Evolutionary conservation across 495 filamentous ascomycete genomes (phyloP).

Genomic region (Penicillium cinerascens): DNA sequence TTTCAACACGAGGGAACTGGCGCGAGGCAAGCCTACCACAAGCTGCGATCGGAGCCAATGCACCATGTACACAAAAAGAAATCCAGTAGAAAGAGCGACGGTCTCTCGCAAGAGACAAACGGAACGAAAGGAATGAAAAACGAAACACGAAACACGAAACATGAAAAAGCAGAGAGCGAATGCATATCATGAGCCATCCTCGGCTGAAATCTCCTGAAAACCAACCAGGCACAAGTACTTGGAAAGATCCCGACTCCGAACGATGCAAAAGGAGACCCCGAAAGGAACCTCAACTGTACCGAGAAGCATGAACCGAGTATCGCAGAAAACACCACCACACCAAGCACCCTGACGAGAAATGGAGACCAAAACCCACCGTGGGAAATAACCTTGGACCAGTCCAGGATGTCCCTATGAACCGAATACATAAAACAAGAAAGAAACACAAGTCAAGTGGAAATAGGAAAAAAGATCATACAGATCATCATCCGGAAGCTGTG

Average conservation of each 20-base stretch:
- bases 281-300: slow-evolving; percentile 15
- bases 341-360: slow-evolving; percentile 13
- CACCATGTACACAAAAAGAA: not conserved
- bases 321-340: slow-evolving; percentile 16
- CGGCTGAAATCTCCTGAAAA: slow-evolving; percentile 8
- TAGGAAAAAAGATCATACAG: slow-evolving; percentile 4
- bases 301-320: slow-evolving; percentile 18
- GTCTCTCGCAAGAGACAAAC: not conserved
- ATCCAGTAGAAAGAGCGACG: not conserved
- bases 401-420: slow-evolving; percentile 16
- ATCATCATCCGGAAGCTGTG: slow-evolving; percentile 1
- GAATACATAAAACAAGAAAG: slow-evolving; percentile 10
- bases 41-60: not conserved
- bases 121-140: not conserved
- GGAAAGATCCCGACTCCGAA: slow-evolving; percentile 25
- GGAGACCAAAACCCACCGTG: slow-evolving; percentile 17
- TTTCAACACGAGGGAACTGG: not conserved
- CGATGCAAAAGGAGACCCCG: slow-evolving; percentile 18
- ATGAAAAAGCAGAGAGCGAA: not conserved
- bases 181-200: slow-evolving; percentile 10
- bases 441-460: slow-evolving; percentile 2
- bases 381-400: slow-evolving; percentile 21
- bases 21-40: not conserved
- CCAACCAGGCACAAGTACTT: slow-evolving; percentile 14
- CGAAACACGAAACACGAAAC: too few relatives aligned